Percentiles rank a stretch among this genome's conserved stretches.
phyloP scores from a whole-genome alignment of 78 protist species.

The Anaeramoeba ignava region DNA sequence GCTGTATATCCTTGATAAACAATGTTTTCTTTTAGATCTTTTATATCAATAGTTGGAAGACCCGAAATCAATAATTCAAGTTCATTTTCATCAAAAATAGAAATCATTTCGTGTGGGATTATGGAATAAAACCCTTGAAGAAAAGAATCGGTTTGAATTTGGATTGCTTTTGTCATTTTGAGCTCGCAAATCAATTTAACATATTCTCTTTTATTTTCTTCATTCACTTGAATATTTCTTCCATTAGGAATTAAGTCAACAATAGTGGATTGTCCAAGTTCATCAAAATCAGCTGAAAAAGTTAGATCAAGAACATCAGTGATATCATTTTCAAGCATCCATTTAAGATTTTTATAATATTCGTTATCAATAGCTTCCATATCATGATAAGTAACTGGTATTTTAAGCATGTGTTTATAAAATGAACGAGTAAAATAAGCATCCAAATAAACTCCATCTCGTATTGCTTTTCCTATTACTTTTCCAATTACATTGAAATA shows the following conservation, averaged over 20 bases:
- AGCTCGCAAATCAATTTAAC: too few relatives aligned
- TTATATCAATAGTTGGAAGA: conserved; percentile 20
- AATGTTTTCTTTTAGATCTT: conserved; percentile 16
- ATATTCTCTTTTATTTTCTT: too few relatives aligned
- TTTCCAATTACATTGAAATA: conserved; percentile 16
- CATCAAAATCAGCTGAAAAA: too few relatives aligned
- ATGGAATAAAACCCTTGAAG: too few relatives aligned
- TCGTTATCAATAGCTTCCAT: too few relatives aligned
- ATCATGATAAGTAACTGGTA: neutral
- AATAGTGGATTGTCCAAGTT: too few relatives aligned
- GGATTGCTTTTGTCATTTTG: too few relatives aligned
- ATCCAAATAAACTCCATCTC: conserved; percentile 14
- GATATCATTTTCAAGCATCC: too few relatives aligned
- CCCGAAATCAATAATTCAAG: conserved; percentile 40
- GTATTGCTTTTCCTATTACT: conserved; percentile 18
- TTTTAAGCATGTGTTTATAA: conserved; percentile 22
- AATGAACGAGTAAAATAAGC: conserved; percentile 30
- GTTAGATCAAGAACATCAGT: too few relatives aligned
- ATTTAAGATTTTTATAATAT: conserved; percentile 7
- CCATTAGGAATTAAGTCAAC: too few relatives aligned
- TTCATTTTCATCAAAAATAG: conserved; percentile 22
- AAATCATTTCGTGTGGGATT: conserved; percentile 13
- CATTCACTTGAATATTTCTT: too few relatives aligned
- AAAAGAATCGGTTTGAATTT: too few relatives aligned
- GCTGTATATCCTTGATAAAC: conserved; percentile 14